Evolutionary conservation across 768 basidiomycete species (phyloP).

Genomic region (Amanita phalloides): DNA sequence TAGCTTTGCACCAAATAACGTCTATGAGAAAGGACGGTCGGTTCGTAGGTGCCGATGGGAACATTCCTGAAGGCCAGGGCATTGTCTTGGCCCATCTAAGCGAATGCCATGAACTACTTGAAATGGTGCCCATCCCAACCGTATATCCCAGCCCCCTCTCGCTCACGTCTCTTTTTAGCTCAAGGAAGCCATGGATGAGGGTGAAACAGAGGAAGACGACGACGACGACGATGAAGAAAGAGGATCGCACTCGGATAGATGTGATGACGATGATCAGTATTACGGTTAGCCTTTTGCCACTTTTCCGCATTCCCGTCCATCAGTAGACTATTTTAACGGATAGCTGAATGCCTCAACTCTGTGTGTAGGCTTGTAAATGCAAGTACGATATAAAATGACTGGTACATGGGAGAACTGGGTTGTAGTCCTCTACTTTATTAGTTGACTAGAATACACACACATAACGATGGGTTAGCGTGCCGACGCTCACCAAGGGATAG

Average conservation of each 20-base stretch:
- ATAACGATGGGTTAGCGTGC: no score
- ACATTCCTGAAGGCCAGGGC: slow-evolving; percentile 92
- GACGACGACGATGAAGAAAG: slow-evolving; percentile 39
- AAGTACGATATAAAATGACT: no score
- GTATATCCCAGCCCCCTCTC: not conserved
- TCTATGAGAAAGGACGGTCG: slow-evolving; percentile 88
- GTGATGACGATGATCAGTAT: not conserved
- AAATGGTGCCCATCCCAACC: slow-evolving; percentile 55
- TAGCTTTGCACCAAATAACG: slow-evolving; percentile 93
- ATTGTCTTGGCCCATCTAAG: slow-evolving; percentile 93
- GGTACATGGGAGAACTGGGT: no score
- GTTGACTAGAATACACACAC: no score
- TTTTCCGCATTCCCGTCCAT: not conserved
- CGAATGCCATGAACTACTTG: slow-evolving; percentile 91
- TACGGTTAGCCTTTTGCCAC: not conserved
- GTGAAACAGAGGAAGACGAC: slow-evolving; percentile 45
- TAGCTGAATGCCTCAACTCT: no score
- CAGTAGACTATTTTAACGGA: no score
- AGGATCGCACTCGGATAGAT: slow-evolving; percentile 11
- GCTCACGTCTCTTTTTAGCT: slow-evolving; percentile 29
- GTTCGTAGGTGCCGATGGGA: slow-evolving; percentile 81
- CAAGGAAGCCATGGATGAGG: slow-evolving; percentile 77
- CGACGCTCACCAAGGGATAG: not conserved
- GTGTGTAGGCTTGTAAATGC: no score
- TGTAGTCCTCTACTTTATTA: no score